phyloP scores from a whole-genome alignment of 176 grass and related monocot species.

The Raddia distichophylla region DNA sequence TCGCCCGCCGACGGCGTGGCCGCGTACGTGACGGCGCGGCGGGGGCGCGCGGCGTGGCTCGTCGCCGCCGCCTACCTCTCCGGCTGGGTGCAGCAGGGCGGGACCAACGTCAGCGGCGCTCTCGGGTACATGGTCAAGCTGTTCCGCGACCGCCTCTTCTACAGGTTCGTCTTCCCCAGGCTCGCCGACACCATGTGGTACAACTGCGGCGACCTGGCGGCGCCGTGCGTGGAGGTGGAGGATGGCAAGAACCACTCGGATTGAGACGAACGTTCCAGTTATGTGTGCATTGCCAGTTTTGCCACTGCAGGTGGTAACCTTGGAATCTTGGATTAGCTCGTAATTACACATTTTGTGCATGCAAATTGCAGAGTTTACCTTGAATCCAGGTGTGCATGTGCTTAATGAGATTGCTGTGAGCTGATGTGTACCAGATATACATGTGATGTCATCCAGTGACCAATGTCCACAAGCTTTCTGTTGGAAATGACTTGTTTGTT shows the following conservation, averaged over 20 bases:
- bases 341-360: neutral
- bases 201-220: conserved; percentile 47
- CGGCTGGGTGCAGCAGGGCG: conserved; percentile 56
- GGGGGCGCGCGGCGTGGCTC: conserved; percentile 45
- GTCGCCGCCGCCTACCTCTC: conserved; percentile 41
- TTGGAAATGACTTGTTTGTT: conserved; percentile 27
- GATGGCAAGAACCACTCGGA: neutral
- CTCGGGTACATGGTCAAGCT: conserved; percentile 24
- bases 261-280: neutral
- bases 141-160: conserved; percentile 60
- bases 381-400: neutral
- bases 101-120: conserved; percentile 31
- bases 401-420: neutral
- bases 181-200: conserved; percentile 49
- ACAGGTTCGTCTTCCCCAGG: conserved; percentile 49
- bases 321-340: too few species aligned
- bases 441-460: conserved; percentile 24
- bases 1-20: conserved; percentile 17
- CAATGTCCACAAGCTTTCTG: conserved; percentile 4
- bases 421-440: neutral
- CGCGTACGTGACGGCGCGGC: conserved; percentile 36
- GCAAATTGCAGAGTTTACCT: neutral
- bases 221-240: neutral
- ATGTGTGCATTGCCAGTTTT: neutral
- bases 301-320: neutral